Evolutionary conservation across 768 basidiomycete species (phyloP).

Genomic region (Pleurotus tuber-regium): DNA sequence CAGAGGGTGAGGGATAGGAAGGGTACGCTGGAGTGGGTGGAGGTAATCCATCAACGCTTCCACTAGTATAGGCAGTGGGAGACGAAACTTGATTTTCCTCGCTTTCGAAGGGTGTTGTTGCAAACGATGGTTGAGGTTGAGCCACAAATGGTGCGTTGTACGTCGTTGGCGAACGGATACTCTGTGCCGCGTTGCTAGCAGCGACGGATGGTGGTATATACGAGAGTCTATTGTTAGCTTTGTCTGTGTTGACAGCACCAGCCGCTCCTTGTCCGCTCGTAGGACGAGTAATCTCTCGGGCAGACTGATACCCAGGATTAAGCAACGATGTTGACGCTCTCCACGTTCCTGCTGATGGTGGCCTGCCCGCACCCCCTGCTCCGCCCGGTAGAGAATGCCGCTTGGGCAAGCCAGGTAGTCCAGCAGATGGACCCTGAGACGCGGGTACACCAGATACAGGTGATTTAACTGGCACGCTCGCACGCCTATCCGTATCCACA

Average conservation of each 20-base stretch:
- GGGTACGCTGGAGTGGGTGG: slow-evolving; percentile 76
- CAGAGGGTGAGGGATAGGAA: slow-evolving; percentile 50
- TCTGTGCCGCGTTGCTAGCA: slow-evolving; percentile 30
- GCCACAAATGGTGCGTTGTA: slow-evolving; percentile 46
- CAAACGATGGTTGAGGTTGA: not conserved
- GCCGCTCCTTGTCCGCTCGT: not conserved
- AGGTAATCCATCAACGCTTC: slow-evolving; percentile 34
- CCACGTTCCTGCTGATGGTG: slow-evolving; percentile 15
- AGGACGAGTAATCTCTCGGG: not conserved
- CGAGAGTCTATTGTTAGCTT: slow-evolving; percentile 8
- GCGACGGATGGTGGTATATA: slow-evolving; percentile 32
- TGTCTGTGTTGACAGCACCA: slow-evolving; percentile 7
- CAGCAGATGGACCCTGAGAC: not conserved
- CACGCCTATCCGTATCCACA: not conserved
- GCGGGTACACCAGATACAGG: slow-evolving; percentile 11
- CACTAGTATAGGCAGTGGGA: slow-evolving; percentile 11
- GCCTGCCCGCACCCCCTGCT: slow-evolving; percentile 11
- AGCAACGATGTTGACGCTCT: slow-evolving; percentile 21
- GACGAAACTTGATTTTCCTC: not conserved
- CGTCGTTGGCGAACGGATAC: slow-evolving; percentile 51
- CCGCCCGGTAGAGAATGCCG: slow-evolving; percentile 2
- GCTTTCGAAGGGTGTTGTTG: not conserved
- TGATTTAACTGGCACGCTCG: slow-evolving; percentile 3
- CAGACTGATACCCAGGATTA: slow-evolving; percentile 14
- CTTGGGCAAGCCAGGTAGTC: not conserved